These are phyloP conservation scores for Candida coleopterorum DNA, from an alignment of 805 yeast genomes.

Conservation along the genomic window DNA sequence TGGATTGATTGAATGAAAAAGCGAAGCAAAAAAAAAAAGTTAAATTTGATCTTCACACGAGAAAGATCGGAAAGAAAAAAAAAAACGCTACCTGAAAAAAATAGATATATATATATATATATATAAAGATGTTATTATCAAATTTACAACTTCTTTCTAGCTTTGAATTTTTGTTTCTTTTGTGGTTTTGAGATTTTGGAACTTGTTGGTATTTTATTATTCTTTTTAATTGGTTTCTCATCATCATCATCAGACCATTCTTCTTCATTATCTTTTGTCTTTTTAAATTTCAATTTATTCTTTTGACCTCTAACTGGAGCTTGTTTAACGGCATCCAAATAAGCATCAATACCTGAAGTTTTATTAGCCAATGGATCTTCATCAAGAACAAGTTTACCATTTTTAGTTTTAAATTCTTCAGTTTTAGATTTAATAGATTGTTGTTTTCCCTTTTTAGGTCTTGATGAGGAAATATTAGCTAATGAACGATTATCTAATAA, in stretches of 20 bases:
- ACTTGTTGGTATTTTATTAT: conserved; percentile 14
- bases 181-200: conserved; percentile 29
- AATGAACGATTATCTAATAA: conserved; percentile 79
- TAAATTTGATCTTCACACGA: conserved; percentile 1
- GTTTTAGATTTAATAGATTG: conserved; percentile 25
- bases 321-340: conserved; percentile 86
- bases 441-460: conserved; percentile 59
- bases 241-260: conserved; percentile 45
- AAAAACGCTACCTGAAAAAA: conserved; percentile 4
- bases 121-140: background rate
- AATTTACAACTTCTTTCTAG: conserved; percentile 52
- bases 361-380: conserved; percentile 43
- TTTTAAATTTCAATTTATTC: conserved; percentile 84
- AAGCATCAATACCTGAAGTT: conserved; percentile 75
- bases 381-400: conserved; percentile 66
- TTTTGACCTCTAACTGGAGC: conserved; percentile 94
- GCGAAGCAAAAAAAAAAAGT: background rate
- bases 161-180: conserved; percentile 46
- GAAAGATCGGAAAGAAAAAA: too few species aligned
- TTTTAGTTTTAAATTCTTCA: conserved; percentile 45
- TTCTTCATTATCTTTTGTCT: conserved; percentile 49
- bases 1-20: too few species aligned
- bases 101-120: background rate
- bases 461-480: conserved; percentile 84
- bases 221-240: conserved; percentile 29